Evolutionary conservation across 1,284 basidiomycete genomes (phyloP).

Genomic region (Puccinia triticina): DNA sequence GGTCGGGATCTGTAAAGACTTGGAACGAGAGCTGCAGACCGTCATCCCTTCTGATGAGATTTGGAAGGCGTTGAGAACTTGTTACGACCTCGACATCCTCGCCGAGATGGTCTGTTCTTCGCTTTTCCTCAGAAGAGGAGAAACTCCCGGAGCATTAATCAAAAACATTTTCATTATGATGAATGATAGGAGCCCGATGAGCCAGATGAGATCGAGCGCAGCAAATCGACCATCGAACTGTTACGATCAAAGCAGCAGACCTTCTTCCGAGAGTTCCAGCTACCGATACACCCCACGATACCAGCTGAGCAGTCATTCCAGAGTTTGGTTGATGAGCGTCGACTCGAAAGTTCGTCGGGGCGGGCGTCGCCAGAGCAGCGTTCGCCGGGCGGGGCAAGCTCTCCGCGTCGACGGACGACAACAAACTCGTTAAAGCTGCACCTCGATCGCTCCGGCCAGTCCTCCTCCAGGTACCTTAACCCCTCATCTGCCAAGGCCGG

Average conservation of each 20-base stretch:
- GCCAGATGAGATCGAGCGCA: constrained; percentile 22
- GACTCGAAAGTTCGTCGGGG: constrained; percentile 13
- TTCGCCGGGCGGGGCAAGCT: neutral
- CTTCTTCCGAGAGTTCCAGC: constrained; percentile 45
- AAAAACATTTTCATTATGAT: neutral
- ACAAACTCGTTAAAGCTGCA: constrained; percentile 20
- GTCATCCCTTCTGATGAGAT: constrained; percentile 27
- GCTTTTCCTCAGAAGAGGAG: neutral
- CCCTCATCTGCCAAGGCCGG: neutral
- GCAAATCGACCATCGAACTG: constrained; percentile 14
- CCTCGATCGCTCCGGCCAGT: constrained; percentile 16
- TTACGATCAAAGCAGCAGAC: constrained; percentile 13
- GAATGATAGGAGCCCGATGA: constrained; percentile 36
- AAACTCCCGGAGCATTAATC: neutral
- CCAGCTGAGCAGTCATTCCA: constrained; percentile 37
- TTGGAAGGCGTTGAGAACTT: constrained; percentile 25
- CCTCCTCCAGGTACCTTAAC: constrained; percentile 12
- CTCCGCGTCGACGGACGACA: constrained; percentile 4
- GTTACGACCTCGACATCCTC: constrained; percentile 45
- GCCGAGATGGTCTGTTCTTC: constrained; percentile 20
- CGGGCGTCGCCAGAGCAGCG: constrained; percentile 15
- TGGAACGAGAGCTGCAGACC: constrained; percentile 41
- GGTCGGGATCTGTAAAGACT: constrained; percentile 43
- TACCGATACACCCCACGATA: constrained; percentile 43
- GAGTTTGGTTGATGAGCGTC: constrained; percentile 3